Evolutionary conservation across 441 rosid genomes (phyloP).

Genomic region (Codiaeum variegatum): DNA sequence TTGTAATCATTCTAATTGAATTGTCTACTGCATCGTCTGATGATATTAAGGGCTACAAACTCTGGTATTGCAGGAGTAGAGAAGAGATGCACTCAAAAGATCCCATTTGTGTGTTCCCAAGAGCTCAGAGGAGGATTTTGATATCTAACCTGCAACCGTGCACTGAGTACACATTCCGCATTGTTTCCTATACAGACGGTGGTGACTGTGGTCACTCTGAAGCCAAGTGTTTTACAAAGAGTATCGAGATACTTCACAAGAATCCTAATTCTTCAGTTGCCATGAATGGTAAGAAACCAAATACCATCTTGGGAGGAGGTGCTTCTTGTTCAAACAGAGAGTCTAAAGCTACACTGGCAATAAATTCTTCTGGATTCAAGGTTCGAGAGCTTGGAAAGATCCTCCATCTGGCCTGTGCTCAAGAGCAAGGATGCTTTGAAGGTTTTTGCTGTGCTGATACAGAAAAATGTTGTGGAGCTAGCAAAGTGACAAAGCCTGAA

Average conservation of each 20-base stretch:
- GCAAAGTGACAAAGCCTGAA: conserved; percentile 36
- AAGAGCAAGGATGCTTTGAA: conserved; percentile 66
- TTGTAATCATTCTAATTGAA: conserved; percentile 68
- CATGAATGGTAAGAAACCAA: conserved; percentile 34
- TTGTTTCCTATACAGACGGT: conserved; percentile 62
- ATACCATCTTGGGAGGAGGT: conserved; percentile 36
- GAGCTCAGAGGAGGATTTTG: conserved; percentile 71
- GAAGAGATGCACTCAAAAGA: conserved; percentile 60
- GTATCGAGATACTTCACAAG: conserved; percentile 63
- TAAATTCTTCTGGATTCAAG: conserved; percentile 54
- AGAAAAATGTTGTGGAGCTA: conserved; percentile 55
- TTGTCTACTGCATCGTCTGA: conserved; percentile 37
- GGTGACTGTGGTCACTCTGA: conserved; percentile 85
- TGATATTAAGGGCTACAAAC: conserved; percentile 74
- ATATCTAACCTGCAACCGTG: conserved; percentile 81
- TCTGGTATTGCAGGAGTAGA: conserved; percentile 77
- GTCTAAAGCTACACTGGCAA: conserved; percentile 31
- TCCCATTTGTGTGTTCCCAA: conserved; percentile 54
- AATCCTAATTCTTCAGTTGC: conserved; percentile 31
- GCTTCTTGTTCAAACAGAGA: conserved; percentile 38
- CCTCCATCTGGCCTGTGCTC: conserved; percentile 64
- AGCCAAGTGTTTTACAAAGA: conserved; percentile 81
- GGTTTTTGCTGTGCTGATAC: conserved; percentile 58
- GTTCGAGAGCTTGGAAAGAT: conserved; percentile 72
- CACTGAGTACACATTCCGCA: conserved; percentile 73